A percentile compares a stretch with the other conserved stretches of the same genome.
phyloP scores from a whole-genome alignment of 495 filamentous ascomycete species.

The Amniculicola lignicola region DNA sequence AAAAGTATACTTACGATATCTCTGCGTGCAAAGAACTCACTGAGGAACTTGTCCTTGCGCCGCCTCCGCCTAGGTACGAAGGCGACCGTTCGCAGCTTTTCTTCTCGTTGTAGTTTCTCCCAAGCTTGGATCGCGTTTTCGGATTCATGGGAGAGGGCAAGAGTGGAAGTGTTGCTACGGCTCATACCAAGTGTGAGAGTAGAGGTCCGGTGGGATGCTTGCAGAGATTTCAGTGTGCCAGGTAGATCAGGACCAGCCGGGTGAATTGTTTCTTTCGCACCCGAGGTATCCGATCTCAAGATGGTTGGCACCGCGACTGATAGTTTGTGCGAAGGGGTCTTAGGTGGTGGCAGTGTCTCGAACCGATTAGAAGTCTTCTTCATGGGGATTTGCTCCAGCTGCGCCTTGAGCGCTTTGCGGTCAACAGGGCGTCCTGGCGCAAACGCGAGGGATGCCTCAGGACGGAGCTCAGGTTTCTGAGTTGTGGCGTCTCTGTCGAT shows the following conservation, averaged over 20 bases:
- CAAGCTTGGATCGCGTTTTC: constrained; percentile 26
- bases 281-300: constrained; percentile 1
- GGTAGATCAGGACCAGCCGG: too few relatives aligned
- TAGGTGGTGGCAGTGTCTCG: neutral
- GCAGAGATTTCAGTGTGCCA: neutral
- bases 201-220: too few relatives aligned
- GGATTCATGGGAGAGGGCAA: neutral
- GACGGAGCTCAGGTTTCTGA: neutral
- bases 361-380: constrained; percentile 14
- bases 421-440: neutral
- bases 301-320: neutral
- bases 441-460: neutral
- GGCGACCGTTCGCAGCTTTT: constrained; percentile 11
- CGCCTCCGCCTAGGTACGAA: neutral
- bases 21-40: constrained; percentile 19
- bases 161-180: too few relatives aligned
- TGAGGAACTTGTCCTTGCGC: constrained; percentile 16
- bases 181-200: too few relatives aligned
- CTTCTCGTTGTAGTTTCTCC: constrained; percentile 1
- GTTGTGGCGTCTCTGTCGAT: neutral
- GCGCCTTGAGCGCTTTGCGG: constrained; percentile 6
- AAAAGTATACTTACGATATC: constrained; percentile 33
- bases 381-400: neutral
- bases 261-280: constrained; percentile 5
- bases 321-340: neutral